Evolutionary conservation across 169 alveolate genomes (phyloP).

Genomic region (Cryptosporidium bovis): DNA sequence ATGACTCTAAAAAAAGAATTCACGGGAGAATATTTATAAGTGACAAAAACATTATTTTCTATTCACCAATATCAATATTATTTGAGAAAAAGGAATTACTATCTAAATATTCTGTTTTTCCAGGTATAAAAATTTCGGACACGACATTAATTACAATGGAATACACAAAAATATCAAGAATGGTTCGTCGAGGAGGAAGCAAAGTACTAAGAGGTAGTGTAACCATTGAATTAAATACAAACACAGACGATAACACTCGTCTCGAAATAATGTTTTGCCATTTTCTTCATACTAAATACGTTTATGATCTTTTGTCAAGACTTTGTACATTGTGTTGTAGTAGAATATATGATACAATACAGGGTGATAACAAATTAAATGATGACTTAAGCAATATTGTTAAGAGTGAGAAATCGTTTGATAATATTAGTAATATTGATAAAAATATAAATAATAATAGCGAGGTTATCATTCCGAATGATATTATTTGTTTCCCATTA

Average conservation of each 20-base stretch:
- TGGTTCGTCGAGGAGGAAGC: slow-evolving; percentile 70
- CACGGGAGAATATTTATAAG: slow-evolving; percentile 55
- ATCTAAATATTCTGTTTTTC: slow-evolving; percentile 9
- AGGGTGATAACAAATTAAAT: slow-evolving; percentile 1
- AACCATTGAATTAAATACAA: slow-evolving; percentile 30
- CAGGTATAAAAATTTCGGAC: slow-evolving; percentile 30
- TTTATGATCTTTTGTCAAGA: slow-evolving; percentile 51
- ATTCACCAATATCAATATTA: slow-evolving; percentile 26
- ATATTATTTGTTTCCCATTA: slow-evolving; percentile 18
- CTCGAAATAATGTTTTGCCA: slow-evolving; percentile 64
- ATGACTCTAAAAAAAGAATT: slow-evolving; percentile 67
- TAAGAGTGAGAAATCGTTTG: slow-evolving; percentile 11
- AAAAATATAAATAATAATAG: background rate
- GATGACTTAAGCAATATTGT: background rate
- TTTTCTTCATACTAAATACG: slow-evolving; percentile 59
- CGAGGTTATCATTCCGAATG: slow-evolving; percentile 32
- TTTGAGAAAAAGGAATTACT: slow-evolving; percentile 8
- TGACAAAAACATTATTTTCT: slow-evolving; percentile 27
- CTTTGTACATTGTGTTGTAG: slow-evolving; percentile 52
- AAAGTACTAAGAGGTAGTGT: slow-evolving; percentile 73
- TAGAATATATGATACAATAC: slow-evolving; percentile 29
- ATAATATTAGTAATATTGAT: background rate
- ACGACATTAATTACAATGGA: slow-evolving; percentile 38
- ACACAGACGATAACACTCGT: background rate
- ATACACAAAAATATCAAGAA: slow-evolving; percentile 48